phyloP scores from a whole-genome alignment of 495 filamentous ascomycete genomes.

The Talaromyces stipitatus region DNA sequence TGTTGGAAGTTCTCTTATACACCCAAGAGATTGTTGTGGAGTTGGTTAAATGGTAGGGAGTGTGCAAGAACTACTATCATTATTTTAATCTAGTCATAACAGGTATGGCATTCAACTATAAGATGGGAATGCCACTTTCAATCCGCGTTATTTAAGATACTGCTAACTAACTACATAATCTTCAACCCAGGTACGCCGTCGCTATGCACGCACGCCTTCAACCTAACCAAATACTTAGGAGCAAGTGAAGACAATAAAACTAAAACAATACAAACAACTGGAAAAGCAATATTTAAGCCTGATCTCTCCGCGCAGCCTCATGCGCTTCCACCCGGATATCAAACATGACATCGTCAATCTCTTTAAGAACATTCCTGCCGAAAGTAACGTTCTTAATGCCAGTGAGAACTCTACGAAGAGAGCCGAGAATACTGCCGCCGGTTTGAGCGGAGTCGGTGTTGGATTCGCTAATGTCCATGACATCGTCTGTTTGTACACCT shows the following conservation, averaged over 20 bases:
- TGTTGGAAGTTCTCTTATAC: no score
- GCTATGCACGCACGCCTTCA: conserved; percentile 3
- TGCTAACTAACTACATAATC: no score
- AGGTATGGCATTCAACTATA: no score
- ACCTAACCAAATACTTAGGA: neutral
- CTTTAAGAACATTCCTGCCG: conserved; percentile 42
- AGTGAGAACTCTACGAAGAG: conserved; percentile 42
- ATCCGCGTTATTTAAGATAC: no score
- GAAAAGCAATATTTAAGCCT: neutral
- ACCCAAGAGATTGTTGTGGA: no score
- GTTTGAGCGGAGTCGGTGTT: conserved; percentile 1
- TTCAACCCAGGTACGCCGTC: conserved; percentile 2
- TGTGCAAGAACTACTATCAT: no score
- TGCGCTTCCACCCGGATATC: conserved; percentile 58
- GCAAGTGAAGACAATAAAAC: conserved; percentile 10
- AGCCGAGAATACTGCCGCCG: conserved; percentile 31
- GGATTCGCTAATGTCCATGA: neutral
- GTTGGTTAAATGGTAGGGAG: no score
- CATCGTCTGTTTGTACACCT: conserved; percentile 5
- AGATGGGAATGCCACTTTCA: no score
- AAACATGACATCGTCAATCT: conserved; percentile 61
- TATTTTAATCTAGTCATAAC: no score
- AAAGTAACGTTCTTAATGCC: conserved; percentile 27
- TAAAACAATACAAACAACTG: neutral
- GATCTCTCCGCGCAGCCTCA: conserved; percentile 47